Base-by-base conservation (phyloP, 257 asterid species). In the Solanum tarijense region DNA sequence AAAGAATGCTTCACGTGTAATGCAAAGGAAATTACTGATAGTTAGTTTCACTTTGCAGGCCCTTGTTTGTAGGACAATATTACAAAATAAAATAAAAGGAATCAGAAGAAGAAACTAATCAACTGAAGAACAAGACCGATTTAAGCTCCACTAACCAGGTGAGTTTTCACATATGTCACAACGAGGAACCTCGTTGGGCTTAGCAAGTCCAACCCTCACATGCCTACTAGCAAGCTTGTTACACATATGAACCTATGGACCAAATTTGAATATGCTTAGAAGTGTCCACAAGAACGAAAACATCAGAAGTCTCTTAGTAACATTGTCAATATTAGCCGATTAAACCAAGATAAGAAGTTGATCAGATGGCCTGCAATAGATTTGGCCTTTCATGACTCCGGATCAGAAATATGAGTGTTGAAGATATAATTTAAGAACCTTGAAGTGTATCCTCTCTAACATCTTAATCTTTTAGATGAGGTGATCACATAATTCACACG, bases 191-290 rank as follows among this genome's bases (percentile, higher is more conserved):
- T 91, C 94, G 78, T 91, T 92, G 76, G 99, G 98, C 85, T 95
- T 96, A 20, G 98, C 99, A 34, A 97, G 96, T 60, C 98, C 98
- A 76, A 96, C 99, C 78, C 98, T 91, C 43, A 96, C 93, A 58
- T 97, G 99, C 87, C 98, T 92, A 89, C 95, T 97, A 2, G 99
- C 99, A n/a, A 97, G 97, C 94, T 97, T 97, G 92, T 97, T 97
- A 88, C 98, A 96, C 98, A 91, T 86, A 89, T 97, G 99, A 36
- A 96, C 98, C 99, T 96, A 48, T 31, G 6, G 71, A 82, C n/a
- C 43, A 82, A 82, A 82, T 29, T 9, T 82, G 21, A 48, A 82
- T 78, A 78, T 7, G 8, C 27, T 78, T 78, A 78, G 65, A 82
- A 9, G 20, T 1, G 7, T 31, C 43, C 69, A 31, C 12, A 48